Evolutionary conservation across 1,139 yeast species (phyloP).

Genomic region (Saccharomyces hybrid): DNA sequence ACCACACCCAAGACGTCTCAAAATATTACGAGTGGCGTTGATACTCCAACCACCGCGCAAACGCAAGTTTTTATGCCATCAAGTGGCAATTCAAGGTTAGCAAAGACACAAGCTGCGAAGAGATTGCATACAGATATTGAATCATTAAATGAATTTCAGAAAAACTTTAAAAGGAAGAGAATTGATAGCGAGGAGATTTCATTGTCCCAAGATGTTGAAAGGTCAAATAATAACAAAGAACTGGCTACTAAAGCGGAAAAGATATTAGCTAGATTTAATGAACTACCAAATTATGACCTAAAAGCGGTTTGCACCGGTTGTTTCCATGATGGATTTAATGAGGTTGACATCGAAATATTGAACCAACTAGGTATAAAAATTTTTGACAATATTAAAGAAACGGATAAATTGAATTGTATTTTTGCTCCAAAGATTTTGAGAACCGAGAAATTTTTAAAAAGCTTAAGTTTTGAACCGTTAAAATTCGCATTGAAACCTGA

Average conservation of each 20-base stretch:
- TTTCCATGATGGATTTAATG: conserved; percentile 38
- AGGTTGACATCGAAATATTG: conserved; percentile 33
- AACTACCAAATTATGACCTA: conserved; percentile 30
- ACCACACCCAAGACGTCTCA: neutral
- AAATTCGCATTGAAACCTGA: conserved; percentile 30
- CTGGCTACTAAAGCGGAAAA: conserved; percentile 17
- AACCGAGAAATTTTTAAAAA: conserved; percentile 70
- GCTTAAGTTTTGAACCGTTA: conserved; percentile 30
- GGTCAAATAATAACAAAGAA: conserved; percentile 24
- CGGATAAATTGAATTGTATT: conserved; percentile 39
- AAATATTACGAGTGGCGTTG: neutral
- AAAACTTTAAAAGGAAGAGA: conserved; percentile 27
- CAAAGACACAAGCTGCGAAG: conserved; percentile 57
- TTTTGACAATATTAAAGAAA: conserved; percentile 36
- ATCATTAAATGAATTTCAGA: conserved; percentile 54
- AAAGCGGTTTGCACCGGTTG: conserved; percentile 59
- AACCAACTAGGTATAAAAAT: conserved; percentile 33
- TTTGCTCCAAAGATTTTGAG: conserved; percentile 74
- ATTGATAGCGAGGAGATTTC: conserved; percentile 16
- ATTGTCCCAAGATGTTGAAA: conserved; percentile 31
- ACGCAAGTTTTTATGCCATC: neutral
- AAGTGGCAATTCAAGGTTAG: conserved; percentile 36
- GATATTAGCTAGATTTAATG: conserved; percentile 9
- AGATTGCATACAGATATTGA: conserved; percentile 64
- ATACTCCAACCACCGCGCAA: neutral